These are phyloP conservation scores for Phytophthora boehmeriae DNA, from an alignment of 352 stramenopile species.

Conservation along the genomic window DNA sequence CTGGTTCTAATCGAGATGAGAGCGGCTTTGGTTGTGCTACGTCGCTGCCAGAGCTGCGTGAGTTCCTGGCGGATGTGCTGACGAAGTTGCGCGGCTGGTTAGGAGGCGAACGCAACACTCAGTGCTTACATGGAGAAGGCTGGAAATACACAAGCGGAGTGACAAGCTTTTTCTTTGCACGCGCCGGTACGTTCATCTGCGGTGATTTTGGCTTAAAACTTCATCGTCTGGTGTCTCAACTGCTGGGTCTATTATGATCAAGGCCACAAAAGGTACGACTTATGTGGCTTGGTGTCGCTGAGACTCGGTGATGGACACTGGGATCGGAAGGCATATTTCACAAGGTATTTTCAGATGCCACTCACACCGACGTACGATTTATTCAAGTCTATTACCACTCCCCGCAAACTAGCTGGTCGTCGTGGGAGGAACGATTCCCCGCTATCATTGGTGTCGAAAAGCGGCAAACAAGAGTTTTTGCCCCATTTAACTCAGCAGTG, in stretches of 20 bases:
- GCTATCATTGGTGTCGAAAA: constrained; percentile 63
- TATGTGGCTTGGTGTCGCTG: constrained; percentile 53
- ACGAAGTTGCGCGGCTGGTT: constrained; percentile 79
- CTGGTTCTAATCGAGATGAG: constrained; percentile 14
- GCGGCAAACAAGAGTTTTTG: constrained; percentile 56
- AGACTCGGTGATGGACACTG: constrained; percentile 59
- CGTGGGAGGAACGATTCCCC: constrained; percentile 58
- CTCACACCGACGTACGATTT: constrained; percentile 36
- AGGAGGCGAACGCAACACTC: constrained; percentile 52
- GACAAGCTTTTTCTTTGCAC: constrained; percentile 36
- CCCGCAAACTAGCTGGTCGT: constrained; percentile 24
- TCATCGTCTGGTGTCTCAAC: constrained; percentile 7
- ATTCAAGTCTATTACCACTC: constrained; percentile 53
- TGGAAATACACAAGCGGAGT: constrained; percentile 61
- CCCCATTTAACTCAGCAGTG: constrained; percentile 37
- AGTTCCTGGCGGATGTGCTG: constrained; percentile 57
- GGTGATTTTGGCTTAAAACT: constrained; percentile 11
- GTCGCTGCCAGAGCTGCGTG: constrained; percentile 31
- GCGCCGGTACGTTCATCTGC: constrained; percentile 4
- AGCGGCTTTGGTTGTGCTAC: constrained; percentile 9
- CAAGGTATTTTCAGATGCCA: constrained; percentile 55
- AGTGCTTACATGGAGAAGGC: constrained; percentile 52
- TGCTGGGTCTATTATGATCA: constrained; percentile 9
- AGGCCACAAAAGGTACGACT: constrained; percentile 40
- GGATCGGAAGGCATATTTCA: constrained; percentile 46